Base-by-base conservation (phyloP, 495 filamentous ascomycete species). In the Neurospora tetrasperma region DNA sequence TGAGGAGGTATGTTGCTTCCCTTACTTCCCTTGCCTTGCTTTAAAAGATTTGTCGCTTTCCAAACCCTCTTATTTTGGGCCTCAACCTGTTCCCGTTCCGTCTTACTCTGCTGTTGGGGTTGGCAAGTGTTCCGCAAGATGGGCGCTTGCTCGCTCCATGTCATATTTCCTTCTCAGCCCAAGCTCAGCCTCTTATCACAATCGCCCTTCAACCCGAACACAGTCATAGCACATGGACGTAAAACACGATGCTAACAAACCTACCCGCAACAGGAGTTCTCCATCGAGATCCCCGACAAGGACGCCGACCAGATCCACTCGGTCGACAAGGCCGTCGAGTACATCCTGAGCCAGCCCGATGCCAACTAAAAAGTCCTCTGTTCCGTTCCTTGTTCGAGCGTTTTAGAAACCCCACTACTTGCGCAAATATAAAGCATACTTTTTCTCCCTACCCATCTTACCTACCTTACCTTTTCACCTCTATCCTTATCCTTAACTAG, bases 221-320 rank as follows among this genome's bases (percentile, higher is more conserved):
- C 23, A 27, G 18, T 54, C 23, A 23, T 46, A 23, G 42, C 40
- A 20, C 43, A 40, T 72, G 2, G 27, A 41, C 20, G 62, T 69
- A 59, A 59, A 6, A 38, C 41, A 46, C 74, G 69, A 77, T 85
- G 73, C 48, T 62, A 16, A 62, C 54, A 8, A 16, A 14, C 18
- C 0, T 4, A 0, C 44, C 18, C n/a, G 9, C 69, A 77, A 82
- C 80, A 98, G 95, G 96, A 99, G 83, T 99, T 99, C 85, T 98
- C 94, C 89, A 96, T 99, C 85, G 96, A 99, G 89, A 99, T 99
- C 83, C 96, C 96, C 75, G 96, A 99, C 84, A 98, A 98, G 88
- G 95, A 98, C 79, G 96, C 96, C 75, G 96, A 99, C 85, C 87
- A 89, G 75, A 97, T 99, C 82, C 93, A 95, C 88, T 97, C 93